A percentile compares a stretch with the other conserved stretches of the same genome.
These are phyloP conservation scores for Zygoascus ofunaensis DNA, from an alignment of 805 yeast species.

Conservation along the genomic window DNA sequence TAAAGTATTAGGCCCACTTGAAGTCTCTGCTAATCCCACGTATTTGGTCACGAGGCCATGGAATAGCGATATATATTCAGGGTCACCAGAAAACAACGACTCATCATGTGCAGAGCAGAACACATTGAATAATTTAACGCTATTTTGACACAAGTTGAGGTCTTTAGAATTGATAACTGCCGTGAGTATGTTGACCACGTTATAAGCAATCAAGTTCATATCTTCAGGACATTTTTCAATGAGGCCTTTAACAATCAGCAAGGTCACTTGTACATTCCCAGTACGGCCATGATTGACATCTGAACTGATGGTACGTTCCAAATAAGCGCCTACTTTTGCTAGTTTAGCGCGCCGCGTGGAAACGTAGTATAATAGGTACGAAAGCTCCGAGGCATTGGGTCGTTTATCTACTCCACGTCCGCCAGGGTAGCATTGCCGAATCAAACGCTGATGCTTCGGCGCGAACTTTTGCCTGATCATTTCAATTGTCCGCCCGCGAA, in stretches of 20 bases:
- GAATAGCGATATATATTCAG: conserved; percentile 44
- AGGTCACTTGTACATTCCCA: conserved; percentile 79
- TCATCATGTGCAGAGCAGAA: conserved; percentile 49
- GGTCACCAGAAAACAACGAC: conserved; percentile 57
- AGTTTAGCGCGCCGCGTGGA: conserved; percentile 81
- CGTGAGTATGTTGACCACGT: conserved; percentile 52
- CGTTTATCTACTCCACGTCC: conserved; percentile 80
- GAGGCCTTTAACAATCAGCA: conserved; percentile 58
- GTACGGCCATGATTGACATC: conserved; percentile 55
- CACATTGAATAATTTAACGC: conserved; percentile 22
- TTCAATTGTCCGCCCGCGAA: background rate
- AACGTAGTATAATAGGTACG: conserved; percentile 81
- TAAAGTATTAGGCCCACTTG: conserved; percentile 27
- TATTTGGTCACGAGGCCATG: conserved; percentile 23
- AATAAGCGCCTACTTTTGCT: conserved; percentile 70
- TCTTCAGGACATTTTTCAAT: conserved; percentile 74
- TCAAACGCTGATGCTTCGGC: conserved; percentile 84
- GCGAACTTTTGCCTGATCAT: conserved; percentile 9
- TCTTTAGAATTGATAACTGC: conserved; percentile 50
- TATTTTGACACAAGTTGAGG: conserved; percentile 43
- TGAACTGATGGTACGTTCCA: conserved; percentile 48
- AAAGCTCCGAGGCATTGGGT: conserved; percentile 86
- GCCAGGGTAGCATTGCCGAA: conserved; percentile 86
- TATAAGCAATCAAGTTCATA: conserved; percentile 68
- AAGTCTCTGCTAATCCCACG: conserved; percentile 22